phyloP scores from a whole-genome alignment of 441 rosid genomes.

The Manihot esculenta region DNA sequence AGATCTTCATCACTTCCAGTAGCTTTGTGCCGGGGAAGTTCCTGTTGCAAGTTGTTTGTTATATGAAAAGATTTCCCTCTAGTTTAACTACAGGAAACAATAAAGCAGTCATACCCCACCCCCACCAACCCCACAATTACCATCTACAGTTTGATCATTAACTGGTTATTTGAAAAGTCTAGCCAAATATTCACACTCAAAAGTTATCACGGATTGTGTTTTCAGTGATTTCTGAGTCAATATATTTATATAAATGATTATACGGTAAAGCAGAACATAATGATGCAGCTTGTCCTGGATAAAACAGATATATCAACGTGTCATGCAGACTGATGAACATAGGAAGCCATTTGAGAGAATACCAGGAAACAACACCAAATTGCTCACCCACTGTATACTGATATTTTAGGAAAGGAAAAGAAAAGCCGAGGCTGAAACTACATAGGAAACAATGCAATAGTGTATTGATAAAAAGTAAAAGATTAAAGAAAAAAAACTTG shows the following conservation, averaged over 20 bases:
- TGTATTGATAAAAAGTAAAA: background rate
- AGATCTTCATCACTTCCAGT: constrained; percentile 53
- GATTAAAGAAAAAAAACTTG: background rate
- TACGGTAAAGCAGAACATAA: background rate
- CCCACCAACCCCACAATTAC: background rate
- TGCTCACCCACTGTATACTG: background rate
- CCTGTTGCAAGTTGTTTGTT: constrained; percentile 44
- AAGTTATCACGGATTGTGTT: background rate
- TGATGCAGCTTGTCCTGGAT: background rate
- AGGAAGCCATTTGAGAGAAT: background rate
- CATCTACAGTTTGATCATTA: background rate
- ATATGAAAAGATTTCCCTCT: constrained; percentile 9
- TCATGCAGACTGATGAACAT: background rate
- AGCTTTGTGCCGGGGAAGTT: constrained; percentile 52
- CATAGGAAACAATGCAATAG: constrained; percentile 5
- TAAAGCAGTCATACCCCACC: background rate
- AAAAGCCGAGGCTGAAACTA: background rate
- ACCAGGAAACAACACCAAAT: constrained; percentile 8
- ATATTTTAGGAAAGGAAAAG: background rate
- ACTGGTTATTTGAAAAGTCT: background rate
- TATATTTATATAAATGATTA: background rate
- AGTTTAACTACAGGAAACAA: constrained; percentile 11
- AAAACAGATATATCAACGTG: background rate
- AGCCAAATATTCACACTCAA: background rate
- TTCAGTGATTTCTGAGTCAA: background rate